Percentiles rank a stretch among this genome's conserved stretches.
Evolutionary conservation across 1,284 basidiomycete genomes (phyloP).

Genomic region (Puccinia polysora): DNA sequence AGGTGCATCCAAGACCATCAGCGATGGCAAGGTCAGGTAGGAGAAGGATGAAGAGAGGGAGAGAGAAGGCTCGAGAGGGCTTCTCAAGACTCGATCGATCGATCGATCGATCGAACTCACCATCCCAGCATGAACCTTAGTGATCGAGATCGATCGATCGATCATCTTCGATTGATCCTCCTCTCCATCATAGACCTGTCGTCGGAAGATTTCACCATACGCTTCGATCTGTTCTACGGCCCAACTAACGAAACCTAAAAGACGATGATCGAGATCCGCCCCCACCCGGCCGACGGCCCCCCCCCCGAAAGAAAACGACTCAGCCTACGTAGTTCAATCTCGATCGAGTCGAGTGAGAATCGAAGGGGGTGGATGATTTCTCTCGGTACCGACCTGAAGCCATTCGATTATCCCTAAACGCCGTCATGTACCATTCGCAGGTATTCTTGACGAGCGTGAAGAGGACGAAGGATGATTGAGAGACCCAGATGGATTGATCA

Average conservation of each 20-base stretch:
- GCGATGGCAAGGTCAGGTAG: no score
- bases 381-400: constrained; percentile 71
- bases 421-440: constrained; percentile 93
- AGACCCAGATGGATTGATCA: constrained; percentile 69
- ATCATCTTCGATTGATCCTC: constrained; percentile 25
- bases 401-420: constrained; percentile 89
- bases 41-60: no score
- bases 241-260: constrained; percentile 75
- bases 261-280: background rate
- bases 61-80: background rate
- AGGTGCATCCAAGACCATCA: background rate
- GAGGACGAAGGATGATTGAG: constrained; percentile 72
- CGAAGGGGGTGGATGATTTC: background rate
- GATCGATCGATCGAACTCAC: constrained; percentile 4
- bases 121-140: constrained; percentile 25
- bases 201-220: constrained; percentile 78
- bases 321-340: background rate
- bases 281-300: background rate
- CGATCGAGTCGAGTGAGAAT: background rate
- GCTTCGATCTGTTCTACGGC: constrained; percentile 77
- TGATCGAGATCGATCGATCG: constrained; percentile 16
- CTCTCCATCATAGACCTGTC: constrained; percentile 71
- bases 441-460: constrained; percentile 91
- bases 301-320: background rate
- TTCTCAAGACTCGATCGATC: background rate